Evolutionary conservation across 768 basidiomycete species (phyloP).

Genomic region (Pholiota molesta): DNA sequence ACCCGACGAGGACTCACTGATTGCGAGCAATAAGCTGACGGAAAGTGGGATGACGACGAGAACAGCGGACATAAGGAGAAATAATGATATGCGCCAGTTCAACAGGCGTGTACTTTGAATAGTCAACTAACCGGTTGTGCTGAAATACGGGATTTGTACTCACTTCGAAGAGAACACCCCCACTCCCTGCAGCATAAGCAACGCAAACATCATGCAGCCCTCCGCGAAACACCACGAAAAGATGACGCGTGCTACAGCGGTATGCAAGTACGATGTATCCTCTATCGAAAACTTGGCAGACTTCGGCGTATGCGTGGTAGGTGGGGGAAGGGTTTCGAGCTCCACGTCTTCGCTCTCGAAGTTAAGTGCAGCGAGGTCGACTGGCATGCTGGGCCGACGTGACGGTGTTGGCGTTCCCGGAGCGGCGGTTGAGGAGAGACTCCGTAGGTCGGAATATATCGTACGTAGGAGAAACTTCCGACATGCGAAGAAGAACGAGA

Average conservation of each 20-base stretch:
- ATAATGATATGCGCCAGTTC: conserved; percentile 72
- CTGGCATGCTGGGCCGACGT: conserved; percentile 4
- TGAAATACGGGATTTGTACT: conserved; percentile 24
- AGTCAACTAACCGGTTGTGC: background rate
- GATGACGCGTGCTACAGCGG: conserved; percentile 54
- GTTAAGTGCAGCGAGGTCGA: background rate
- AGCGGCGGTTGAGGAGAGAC: conserved; percentile 36
- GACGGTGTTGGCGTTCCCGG: conserved; percentile 21
- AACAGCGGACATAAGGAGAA: conserved; percentile 59
- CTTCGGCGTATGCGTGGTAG: conserved; percentile 33
- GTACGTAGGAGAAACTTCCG: conserved; percentile 59
- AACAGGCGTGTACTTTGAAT: conserved; percentile 58
- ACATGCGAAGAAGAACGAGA: conserved; percentile 57
- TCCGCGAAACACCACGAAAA: conserved; percentile 80
- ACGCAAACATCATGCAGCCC: conserved; percentile 68
- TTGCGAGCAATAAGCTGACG: conserved; percentile 58
- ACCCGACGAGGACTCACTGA: conserved; percentile 24
- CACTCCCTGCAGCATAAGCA: conserved; percentile 74
- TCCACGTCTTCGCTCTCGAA: conserved; percentile 33
- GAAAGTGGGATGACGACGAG: conserved; percentile 71
- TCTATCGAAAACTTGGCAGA: conserved; percentile 18
- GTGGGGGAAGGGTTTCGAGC: conserved; percentile 41
- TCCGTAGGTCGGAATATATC: conserved; percentile 62
- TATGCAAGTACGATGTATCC: conserved; percentile 44
- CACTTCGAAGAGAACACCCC: conserved; percentile 57